These are phyloP conservation scores for Xylaria sp. DNA, from an alignment of 2,329 filamentous ascomycete genomes.

Conservation along the genomic window DNA sequence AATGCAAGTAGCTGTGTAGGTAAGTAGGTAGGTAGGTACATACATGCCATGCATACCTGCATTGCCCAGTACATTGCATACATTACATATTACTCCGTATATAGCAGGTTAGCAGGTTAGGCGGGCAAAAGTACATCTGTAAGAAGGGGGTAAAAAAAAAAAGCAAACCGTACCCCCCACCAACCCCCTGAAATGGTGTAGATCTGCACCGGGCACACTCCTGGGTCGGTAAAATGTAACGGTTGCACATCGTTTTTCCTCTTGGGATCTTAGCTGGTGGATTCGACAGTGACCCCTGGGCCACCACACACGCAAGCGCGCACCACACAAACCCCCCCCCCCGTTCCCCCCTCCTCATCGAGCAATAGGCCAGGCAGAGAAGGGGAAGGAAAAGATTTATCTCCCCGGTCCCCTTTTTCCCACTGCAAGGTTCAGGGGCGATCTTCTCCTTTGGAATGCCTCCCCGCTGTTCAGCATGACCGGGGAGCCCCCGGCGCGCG, in stretches of 20 bases:
- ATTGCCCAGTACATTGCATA: too few species aligned
- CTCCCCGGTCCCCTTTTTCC: conserved; percentile 25
- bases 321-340: conserved; percentile 20
- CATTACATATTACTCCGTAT: too few species aligned
- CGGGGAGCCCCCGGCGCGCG: too few species aligned
- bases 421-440: conserved; percentile 25
- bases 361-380: conserved; percentile 24
- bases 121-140: neutral
- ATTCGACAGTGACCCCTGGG: neutral
- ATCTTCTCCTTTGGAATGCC: conserved; percentile 6
- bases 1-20: too few species aligned
- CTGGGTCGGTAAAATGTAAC: neutral
- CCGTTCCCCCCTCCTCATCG: conserved; percentile 20
- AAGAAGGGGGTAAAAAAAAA: neutral
- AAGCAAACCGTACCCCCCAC: too few species aligned
- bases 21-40: too few species aligned
- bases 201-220: neutral
- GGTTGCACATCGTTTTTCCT: neutral
- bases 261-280: neutral
- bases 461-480: neutral
- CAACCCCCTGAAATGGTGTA: neutral
- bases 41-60: too few species aligned
- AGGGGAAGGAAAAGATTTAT: conserved; percentile 22
- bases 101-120: too few species aligned
- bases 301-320: conserved; percentile 18